Conservation (phyloP, 768 basidiomycete genomes). For the Suillus lakei region DNA sequence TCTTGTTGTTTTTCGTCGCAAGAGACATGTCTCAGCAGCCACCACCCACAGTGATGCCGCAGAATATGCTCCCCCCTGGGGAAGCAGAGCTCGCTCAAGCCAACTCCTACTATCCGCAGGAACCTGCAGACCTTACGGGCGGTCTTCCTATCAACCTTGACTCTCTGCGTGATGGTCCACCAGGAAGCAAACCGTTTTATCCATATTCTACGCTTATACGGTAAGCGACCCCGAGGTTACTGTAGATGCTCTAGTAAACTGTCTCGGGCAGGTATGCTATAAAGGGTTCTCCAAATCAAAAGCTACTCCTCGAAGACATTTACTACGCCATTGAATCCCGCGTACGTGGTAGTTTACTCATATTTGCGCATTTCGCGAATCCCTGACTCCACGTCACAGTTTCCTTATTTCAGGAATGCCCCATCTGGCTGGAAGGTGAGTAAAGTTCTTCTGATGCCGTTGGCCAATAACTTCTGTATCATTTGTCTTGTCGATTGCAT, state of each 20-base stretch:
- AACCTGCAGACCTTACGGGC: conserved; percentile 79
- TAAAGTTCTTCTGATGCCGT: conserved; percentile 9
- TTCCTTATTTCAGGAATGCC: conserved; percentile 87
- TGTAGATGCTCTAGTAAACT: conserved; percentile 1
- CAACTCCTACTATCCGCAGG: conserved; percentile 72
- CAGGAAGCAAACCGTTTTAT: conserved; percentile 89
- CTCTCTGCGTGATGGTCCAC: conserved; percentile 84
- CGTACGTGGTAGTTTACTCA: conserved; percentile 48
- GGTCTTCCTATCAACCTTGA: conserved; percentile 87
- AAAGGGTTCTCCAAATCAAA: conserved; percentile 89
- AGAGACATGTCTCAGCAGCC: conserved; percentile 49
- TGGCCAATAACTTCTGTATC: conserved; percentile 6
- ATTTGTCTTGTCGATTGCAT: conserved; percentile 4
- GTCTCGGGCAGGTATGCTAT: conserved; percentile 72
- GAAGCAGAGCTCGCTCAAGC: conserved; percentile 57
- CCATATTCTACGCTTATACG: conserved; percentile 91
- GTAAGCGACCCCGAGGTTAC: conserved; percentile 47
- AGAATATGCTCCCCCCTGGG: conserved; percentile 62
- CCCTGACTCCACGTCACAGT: conserved; percentile 48
- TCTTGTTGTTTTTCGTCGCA: conserved; percentile 16
- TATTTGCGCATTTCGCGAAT: conserved; percentile 1
- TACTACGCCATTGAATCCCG: conserved; percentile 91
- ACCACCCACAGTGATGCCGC: conserved; percentile 60
- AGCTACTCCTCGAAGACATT: conserved; percentile 84
- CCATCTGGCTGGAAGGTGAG: conserved; percentile 93